These are phyloP conservation scores for Lactarius deliciosus DNA, from an alignment of 768 basidiomycete genomes.

Conservation along the genomic window DNA sequence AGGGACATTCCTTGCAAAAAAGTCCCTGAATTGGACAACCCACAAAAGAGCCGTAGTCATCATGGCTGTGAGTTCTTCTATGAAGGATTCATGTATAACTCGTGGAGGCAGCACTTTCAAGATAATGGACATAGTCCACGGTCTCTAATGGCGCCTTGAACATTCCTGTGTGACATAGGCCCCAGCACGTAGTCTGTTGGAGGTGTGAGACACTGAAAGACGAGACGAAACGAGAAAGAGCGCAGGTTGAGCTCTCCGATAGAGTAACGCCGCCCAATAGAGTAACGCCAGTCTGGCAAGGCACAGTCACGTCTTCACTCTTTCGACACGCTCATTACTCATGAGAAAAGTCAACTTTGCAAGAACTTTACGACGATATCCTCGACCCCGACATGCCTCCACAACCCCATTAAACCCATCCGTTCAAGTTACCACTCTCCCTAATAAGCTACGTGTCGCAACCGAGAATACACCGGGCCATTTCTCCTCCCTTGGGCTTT, in stretches of 20 bases:
- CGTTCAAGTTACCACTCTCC: conserved; percentile 75
- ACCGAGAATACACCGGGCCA: conserved; percentile 91
- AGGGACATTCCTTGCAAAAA: background rate
- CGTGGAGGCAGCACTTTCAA: conserved; percentile 3
- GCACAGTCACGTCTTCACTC: background rate
- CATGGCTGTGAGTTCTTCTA: too few relatives aligned
- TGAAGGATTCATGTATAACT: background rate
- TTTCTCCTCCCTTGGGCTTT: conserved; percentile 91
- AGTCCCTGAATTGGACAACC: background rate
- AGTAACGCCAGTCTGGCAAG: background rate
- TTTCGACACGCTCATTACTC: background rate
- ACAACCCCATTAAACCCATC: conserved; percentile 34
- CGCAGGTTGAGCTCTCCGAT: too few relatives aligned
- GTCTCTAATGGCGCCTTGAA: background rate
- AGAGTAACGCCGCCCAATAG: too few relatives aligned
- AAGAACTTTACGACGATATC: conserved; percentile 20
- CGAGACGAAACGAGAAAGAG: conserved; percentile 4
- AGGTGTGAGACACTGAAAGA: background rate
- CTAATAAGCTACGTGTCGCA: conserved; percentile 89
- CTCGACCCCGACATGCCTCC: conserved; percentile 20
- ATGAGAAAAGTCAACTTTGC: conserved; percentile 25
- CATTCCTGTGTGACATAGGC: background rate
- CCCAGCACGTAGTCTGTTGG: background rate
- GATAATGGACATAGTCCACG: conserved; percentile 1
- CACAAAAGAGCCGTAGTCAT: background rate